These are phyloP conservation scores for Boechera stricta DNA, from an alignment of 345 rosid genomes.

Conservation along the genomic window DNA sequence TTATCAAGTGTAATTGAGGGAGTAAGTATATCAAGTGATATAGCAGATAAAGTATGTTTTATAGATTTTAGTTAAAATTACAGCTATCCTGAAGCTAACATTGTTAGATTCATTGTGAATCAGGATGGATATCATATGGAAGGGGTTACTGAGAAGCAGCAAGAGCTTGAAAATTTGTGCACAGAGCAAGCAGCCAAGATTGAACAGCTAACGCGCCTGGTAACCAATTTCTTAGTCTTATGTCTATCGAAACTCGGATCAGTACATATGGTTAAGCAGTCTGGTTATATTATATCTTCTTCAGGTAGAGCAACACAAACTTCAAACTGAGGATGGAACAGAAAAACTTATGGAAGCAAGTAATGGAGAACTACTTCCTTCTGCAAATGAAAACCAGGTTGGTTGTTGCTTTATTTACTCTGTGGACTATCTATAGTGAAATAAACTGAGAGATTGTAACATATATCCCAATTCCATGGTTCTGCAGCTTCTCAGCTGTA, in stretches of 20 bases:
- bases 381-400: conserved; percentile 51
- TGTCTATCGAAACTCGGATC: conserved; percentile 19
- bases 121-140: conserved; percentile 54
- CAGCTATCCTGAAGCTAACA: conserved; percentile 29
- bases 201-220: conserved; percentile 67
- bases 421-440: conserved; percentile 22
- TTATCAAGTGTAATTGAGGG: conserved; percentile 47
- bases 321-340: conserved; percentile 48
- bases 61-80: background rate
- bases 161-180: conserved; percentile 73
- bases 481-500: conserved; percentile 42
- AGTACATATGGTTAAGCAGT: conserved; percentile 25
- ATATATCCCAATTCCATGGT: conserved; percentile 18
- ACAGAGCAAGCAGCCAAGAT: conserved; percentile 81
- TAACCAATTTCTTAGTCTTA: conserved; percentile 38
- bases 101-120: conserved; percentile 18
- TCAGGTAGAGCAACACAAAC: conserved; percentile 67
- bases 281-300: conserved; percentile 34
- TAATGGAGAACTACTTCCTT: conserved; percentile 31
- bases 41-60: conserved; percentile 43
- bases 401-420: conserved; percentile 10
- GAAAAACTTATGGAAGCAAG: conserved; percentile 43
- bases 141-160: conserved; percentile 52
- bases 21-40: conserved; percentile 51
- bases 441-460: conserved; percentile 13